Evolutionary conservation across 1,139 yeast species (phyloP).

Genomic region (Pichia sp.): DNA sequence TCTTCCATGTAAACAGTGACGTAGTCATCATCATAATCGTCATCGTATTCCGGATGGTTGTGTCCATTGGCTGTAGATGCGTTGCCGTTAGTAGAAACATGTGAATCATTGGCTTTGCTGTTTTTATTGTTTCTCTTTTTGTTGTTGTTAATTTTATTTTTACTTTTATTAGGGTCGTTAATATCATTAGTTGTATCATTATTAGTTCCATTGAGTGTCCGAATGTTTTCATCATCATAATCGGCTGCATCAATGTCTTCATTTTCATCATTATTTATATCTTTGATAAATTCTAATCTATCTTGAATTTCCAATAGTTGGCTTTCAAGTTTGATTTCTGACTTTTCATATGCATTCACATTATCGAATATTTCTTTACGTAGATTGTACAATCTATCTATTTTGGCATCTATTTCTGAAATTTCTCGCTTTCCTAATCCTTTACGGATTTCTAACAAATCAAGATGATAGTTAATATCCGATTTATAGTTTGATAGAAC

Average conservation of each 20-base stretch:
- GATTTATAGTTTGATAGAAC: slow-evolving; percentile 39
- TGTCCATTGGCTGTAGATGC: too few species aligned
- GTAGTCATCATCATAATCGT: slow-evolving; percentile 12
- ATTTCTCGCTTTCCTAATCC: slow-evolving; percentile 64
- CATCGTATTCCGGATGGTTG: neutral
- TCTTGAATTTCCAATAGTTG: slow-evolving; percentile 42
- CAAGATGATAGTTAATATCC: slow-evolving; percentile 46
- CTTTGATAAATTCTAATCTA: slow-evolving; percentile 36
- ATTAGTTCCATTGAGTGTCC: neutral
- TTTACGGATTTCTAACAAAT: slow-evolving; percentile 58
- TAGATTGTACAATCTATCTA: slow-evolving; percentile 47
- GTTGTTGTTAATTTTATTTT: too few species aligned
- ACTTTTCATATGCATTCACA: slow-evolving; percentile 57
- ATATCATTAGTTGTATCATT: slow-evolving; percentile 26
- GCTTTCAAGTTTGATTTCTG: slow-evolving; percentile 52
- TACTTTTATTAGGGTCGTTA: slow-evolving; percentile 6
- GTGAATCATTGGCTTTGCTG: neutral
- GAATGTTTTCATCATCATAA: slow-evolving; percentile 15
- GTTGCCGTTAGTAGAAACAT: neutral
- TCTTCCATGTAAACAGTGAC: slow-evolving; percentile 11
- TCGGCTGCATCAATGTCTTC: slow-evolving; percentile 19
- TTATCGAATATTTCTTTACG: slow-evolving; percentile 54
- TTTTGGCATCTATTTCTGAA: slow-evolving; percentile 55
- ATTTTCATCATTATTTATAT: slow-evolving; percentile 21
- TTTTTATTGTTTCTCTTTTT: slow-evolving; percentile 1